phyloP scores from a whole-genome alignment of 257 asterid genomes.

The Fraxinus pennsylvanica region DNA sequence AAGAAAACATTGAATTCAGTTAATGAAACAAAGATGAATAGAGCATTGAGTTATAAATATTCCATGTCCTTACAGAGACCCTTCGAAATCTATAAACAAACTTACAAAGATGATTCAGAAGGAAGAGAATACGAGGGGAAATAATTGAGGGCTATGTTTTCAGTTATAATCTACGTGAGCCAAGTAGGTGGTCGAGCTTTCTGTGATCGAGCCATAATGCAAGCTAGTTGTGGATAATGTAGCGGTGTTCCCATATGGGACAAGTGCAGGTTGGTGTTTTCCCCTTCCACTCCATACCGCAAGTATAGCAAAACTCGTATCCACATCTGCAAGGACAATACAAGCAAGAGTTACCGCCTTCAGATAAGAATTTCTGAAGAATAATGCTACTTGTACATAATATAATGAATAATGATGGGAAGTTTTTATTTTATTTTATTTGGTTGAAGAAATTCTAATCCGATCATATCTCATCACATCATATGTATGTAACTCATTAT shows the following conservation, averaged over 20 bases:
- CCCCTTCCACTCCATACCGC: not conserved
- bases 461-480: too few species aligned
- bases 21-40: too few species aligned
- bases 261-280: not conserved
- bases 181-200: not conserved
- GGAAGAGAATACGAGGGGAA: not conserved
- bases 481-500: too few species aligned
- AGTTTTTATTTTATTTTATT: too few species aligned
- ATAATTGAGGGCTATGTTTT: not conserved
- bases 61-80: not conserved
- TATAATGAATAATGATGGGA: too few species aligned
- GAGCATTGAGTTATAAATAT: not conserved
- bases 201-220: not conserved
- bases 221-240: not conserved
- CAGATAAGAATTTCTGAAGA: too few species aligned
- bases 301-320: not conserved
- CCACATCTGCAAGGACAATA: not conserved
- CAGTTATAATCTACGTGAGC: not conserved
- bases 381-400: too few species aligned
- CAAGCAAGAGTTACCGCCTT: too few species aligned
- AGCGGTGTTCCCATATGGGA: not conserved
- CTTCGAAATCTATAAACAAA: too few species aligned
- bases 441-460: too few species aligned
- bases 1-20: too few species aligned
- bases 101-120: not conserved